Base-by-base conservation (phyloP, 1,284 basidiomycete genomes). In the Taiwanofungus camphoratus region DNA sequence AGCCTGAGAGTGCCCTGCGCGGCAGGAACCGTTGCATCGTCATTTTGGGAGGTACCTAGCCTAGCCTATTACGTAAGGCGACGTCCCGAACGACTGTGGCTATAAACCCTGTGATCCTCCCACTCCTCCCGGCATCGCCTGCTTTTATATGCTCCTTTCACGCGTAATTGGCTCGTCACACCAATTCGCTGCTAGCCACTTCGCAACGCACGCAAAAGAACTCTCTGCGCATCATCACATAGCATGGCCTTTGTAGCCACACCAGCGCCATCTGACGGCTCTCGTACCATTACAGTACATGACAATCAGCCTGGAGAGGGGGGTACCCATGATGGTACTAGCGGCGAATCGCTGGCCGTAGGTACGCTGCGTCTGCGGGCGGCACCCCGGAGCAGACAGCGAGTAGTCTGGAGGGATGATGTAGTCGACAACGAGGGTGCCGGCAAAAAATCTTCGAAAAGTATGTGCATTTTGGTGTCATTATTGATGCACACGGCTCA, bases 381-480 rank as follows among this genome's bases (percentile, higher is more conserved):
- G 12, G 70, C 58, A 3, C 65, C 67, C 1, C 62, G 44, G 23
- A 55, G 62, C 22, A 60, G 68, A 13, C 76, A 70, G 29, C 66
- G 70, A 16, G 88, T 92, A 0, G 76, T 73, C 1, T 92, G 89
- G 90, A 71, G 67, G 18, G 81, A 87, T n/a, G 82, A 79, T 46
- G 85, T 88, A 2, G 72, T 92, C 1, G 89, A 92, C 58, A 92
- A 92, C 52, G 89, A 92, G 56, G 79, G 79, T 0, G 73, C 78
- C 45, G 84, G 83, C 11, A 78, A 74, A 66, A 92, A 92, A 63
- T 87, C 84, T 49, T 85, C 84, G 16, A 92, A 92, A 66, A 89
- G 90, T 91, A 50, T 50, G 83, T 15, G 22, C 23, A 20, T 20
- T 9, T 20, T 16, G 11, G 31, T 30, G n/a, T 22, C 27, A 35